These are phyloP conservation scores for Lactarius vividus DNA, from an alignment of 768 basidiomycete genomes.

Conservation along the genomic window DNA sequence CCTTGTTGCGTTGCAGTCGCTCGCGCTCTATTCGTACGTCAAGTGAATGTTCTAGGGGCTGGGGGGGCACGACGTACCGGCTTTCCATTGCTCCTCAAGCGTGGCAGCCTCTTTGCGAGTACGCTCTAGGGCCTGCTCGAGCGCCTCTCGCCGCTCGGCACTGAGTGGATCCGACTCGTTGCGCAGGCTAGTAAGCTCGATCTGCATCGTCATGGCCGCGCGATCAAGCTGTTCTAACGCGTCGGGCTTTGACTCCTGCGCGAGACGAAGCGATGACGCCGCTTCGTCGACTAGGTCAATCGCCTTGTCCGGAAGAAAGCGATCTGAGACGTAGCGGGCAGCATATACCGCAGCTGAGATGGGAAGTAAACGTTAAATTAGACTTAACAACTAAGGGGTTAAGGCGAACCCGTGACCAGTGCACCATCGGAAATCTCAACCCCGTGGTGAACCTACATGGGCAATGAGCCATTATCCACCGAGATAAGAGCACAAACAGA, in stretches of 20 bases:
- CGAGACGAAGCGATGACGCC: constrained; percentile 78
- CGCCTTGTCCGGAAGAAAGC: constrained; percentile 88
- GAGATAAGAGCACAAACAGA: background rate
- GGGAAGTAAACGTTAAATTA: background rate
- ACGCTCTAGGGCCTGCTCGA: constrained; percentile 57
- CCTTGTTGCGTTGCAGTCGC: constrained; percentile 64
- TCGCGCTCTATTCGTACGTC: constrained; percentile 51
- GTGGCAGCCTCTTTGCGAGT: constrained; percentile 64
- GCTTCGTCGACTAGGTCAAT: constrained; percentile 95
- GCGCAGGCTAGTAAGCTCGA: constrained; percentile 85
- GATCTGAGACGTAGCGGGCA: constrained; percentile 81
- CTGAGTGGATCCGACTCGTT: constrained; percentile 86
- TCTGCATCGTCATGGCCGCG: constrained; percentile 82
- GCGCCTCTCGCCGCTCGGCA: constrained; percentile 63
- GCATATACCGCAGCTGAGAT: constrained; percentile 73
- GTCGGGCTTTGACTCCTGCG: constrained; percentile 87
- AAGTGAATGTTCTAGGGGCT: background rate
- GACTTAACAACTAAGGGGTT: background rate
- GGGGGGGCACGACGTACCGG: constrained; percentile 43
- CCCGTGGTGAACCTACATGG: constrained; percentile 65
- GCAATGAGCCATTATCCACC: background rate
- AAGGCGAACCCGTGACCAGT: constrained; percentile 68
- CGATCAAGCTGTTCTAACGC: constrained; percentile 79
- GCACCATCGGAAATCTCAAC: constrained; percentile 89
- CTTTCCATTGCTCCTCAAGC: constrained; percentile 69